phyloP scores from a whole-genome alignment of 2,329 filamentous ascomycete species.

The Aspergillus japonicus region DNA sequence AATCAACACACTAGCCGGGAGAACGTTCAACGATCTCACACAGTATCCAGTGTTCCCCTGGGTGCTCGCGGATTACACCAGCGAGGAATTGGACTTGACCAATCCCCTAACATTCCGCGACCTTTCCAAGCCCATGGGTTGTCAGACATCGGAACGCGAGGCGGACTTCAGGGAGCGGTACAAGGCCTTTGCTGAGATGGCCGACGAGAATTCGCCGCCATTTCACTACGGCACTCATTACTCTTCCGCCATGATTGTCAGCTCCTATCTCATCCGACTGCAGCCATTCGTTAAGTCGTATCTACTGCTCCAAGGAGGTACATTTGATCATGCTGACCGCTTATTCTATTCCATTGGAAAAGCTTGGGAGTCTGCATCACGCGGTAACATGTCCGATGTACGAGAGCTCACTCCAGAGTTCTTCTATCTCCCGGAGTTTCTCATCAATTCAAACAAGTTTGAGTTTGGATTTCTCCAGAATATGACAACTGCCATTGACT shows the following conservation, averaged over 20 bases:
- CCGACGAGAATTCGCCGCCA: slow-evolving; percentile 68
- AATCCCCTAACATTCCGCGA: slow-evolving; percentile 86
- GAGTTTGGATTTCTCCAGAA: slow-evolving; percentile 89
- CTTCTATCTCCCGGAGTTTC: slow-evolving; percentile 92
- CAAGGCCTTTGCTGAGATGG: slow-evolving; percentile 85
- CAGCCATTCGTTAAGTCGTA: slow-evolving; percentile 97
- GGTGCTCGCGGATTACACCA: slow-evolving; percentile 94
- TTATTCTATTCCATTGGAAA: slow-evolving; percentile 91
- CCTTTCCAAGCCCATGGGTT: slow-evolving; percentile 93
- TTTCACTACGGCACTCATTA: slow-evolving; percentile 99
- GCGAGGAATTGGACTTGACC: slow-evolving; percentile 82
- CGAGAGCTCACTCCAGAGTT: slow-evolving; percentile 95
- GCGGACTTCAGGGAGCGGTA: slow-evolving; percentile 81
- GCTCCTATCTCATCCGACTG: slow-evolving; percentile 89
- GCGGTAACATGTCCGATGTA: slow-evolving; percentile 89
- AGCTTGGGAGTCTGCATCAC: slow-evolving; percentile 86
- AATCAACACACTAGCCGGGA: slow-evolving; percentile 93
- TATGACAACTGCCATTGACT: slow-evolving; percentile 73
- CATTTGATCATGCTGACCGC: slow-evolving; percentile 92
- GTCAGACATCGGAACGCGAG: slow-evolving; percentile 74
- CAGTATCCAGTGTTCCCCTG: slow-evolving; percentile 98
- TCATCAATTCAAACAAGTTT: slow-evolving; percentile 91
- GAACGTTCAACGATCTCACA: slow-evolving; percentile 96
- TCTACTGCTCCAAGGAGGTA: slow-evolving; percentile 88
- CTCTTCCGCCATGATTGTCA: slow-evolving; percentile 98